Percentiles rank a stretch among this genome's conserved stretches.
Evolutionary conservation across 352 stramenopile genomes (phyloP).

Genomic region (Globisporangium viniferum): DNA sequence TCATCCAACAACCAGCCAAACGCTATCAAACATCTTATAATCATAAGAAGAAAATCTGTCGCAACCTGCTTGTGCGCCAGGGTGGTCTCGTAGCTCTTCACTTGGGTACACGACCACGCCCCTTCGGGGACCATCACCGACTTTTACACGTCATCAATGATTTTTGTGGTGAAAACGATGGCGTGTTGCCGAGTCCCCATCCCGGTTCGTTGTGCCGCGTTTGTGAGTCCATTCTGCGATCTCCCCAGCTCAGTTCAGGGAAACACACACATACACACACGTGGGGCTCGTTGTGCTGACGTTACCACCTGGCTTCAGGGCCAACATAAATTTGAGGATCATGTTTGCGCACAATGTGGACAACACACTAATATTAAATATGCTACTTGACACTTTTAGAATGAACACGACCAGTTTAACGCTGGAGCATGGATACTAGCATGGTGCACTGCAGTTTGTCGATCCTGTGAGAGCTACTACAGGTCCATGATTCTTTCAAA

Average conservation of each 20-base stretch:
- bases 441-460: no score
- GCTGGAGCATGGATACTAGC: no score
- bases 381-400: no score
- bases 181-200: not conserved
- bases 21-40: not conserved
- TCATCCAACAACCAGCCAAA: not conserved
- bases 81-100: not conserved
- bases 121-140: not conserved
- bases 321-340: not conserved
- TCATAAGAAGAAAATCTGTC: not conserved
- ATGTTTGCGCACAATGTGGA: no score
- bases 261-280: not conserved
- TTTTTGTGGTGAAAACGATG: not conserved
- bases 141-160: not conserved
- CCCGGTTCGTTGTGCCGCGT: not conserved
- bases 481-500: no score
- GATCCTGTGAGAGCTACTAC: no score
- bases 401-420: no score
- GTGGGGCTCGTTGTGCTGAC: no score
- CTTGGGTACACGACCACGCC: not conserved
- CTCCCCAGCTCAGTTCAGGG: not conserved
- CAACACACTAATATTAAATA: no score
- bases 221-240: not conserved
- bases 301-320: not conserved
- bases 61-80: not conserved